Evolutionary conservation across 1,139 yeast genomes (phyloP).

Genomic region (Sugiyamaella grinbergsii): DNA sequence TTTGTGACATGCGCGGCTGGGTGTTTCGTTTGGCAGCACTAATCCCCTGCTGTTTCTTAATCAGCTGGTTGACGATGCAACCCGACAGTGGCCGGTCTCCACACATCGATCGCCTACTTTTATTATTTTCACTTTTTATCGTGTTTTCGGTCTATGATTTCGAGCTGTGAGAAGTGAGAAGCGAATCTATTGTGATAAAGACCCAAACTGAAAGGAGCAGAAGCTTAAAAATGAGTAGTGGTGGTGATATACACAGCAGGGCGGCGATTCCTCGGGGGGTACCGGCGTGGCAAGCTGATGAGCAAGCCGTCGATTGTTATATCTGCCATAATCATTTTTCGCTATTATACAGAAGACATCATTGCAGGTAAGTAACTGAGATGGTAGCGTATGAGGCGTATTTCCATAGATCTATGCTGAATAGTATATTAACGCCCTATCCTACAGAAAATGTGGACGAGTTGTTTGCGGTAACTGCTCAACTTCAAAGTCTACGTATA

Average conservation of each 20-base stretch:
- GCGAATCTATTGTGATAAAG: too few relatives aligned
- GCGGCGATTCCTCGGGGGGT: constrained; percentile 35
- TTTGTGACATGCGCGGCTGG: constrained; percentile 3
- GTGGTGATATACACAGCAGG: constrained; percentile 2
- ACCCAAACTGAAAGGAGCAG: neutral
- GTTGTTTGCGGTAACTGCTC: constrained; percentile 75
- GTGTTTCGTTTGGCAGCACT: neutral
- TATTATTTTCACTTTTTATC: neutral
- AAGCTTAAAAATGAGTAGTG: neutral
- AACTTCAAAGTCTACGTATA: constrained; percentile 48
- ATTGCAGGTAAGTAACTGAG: constrained; percentile 58
- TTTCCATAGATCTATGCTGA: too few relatives aligned
- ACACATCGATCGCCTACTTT: neutral
- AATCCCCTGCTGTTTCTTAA: constrained; percentile 1
- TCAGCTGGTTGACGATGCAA: constrained; percentile 4
- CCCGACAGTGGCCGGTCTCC: constrained; percentile 1
- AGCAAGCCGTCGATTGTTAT: constrained; percentile 58
- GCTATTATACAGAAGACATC: constrained; percentile 80
- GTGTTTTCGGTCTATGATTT: too few relatives aligned
- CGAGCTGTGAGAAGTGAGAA: too few relatives aligned
- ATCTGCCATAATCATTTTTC: constrained; percentile 62
- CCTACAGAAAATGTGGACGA: constrained; percentile 64
- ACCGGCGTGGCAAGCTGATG: constrained; percentile 82
- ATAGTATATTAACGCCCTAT: neutral
- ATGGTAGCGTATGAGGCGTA: neutral